A percentile compares a stretch with the other conserved stretches of the same genome.
phyloP scores from a whole-genome alignment of 805 yeast genomes.

The Yarrowia sp. region DNA sequence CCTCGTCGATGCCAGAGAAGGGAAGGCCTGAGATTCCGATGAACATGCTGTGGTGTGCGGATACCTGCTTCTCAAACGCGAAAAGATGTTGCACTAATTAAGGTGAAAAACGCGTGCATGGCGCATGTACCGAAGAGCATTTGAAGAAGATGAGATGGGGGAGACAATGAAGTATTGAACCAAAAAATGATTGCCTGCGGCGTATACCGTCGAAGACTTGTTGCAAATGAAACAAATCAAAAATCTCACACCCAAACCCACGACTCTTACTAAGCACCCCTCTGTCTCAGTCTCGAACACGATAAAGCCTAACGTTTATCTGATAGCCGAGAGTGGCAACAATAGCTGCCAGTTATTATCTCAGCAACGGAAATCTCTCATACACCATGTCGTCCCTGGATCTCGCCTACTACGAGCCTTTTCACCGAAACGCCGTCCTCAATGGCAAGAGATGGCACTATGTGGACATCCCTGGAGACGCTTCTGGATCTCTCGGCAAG shows the following conservation, averaged over 20 bases:
- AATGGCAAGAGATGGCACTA: slow-evolving; percentile 27
- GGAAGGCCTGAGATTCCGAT: slow-evolving; percentile 72
- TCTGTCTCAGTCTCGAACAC: not conserved
- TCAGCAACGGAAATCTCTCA: not conserved
- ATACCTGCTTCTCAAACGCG: slow-evolving; percentile 13
- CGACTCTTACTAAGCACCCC: not conserved
- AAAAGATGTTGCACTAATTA: not conserved
- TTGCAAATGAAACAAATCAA: too few relatives aligned
- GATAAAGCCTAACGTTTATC: not conserved
- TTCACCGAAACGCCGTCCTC: slow-evolving; percentile 8
- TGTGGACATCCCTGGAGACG: slow-evolving; percentile 21
- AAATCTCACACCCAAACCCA: too few relatives aligned
- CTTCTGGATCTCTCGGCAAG: not conserved
- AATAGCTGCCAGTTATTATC: not conserved
- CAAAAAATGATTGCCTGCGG: not conserved
- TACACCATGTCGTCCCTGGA: not conserved
- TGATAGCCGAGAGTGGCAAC: not conserved
- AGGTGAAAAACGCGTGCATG: not conserved
- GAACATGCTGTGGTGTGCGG: slow-evolving; percentile 48
- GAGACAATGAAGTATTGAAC: not conserved
- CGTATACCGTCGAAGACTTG: too few relatives aligned
- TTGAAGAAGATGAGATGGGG: too few relatives aligned
- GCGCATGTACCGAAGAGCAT: too few relatives aligned
- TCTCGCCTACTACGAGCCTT: slow-evolving; percentile 20
- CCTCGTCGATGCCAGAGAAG: slow-evolving; percentile 64